Conservation (phyloP, 768 basidiomycete species). For the Macrolepiota albuminosa region DNA sequence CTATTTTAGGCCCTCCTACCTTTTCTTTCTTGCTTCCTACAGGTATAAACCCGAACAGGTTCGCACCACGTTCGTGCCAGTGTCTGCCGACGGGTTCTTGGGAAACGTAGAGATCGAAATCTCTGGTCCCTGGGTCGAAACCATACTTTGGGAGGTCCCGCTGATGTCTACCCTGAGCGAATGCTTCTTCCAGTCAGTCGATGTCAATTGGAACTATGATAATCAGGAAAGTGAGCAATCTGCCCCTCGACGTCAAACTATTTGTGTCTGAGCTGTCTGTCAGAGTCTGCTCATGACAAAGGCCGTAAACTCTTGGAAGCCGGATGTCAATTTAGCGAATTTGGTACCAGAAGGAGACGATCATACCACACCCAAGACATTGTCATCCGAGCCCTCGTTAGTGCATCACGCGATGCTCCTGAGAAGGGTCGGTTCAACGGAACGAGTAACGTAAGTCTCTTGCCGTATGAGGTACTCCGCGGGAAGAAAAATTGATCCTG, state of each 20-base stretch:
- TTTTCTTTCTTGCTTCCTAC: conserved; percentile 68
- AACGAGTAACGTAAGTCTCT: conserved; percentile 77
- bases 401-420: conserved; percentile 51
- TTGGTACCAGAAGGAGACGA: conserved; percentile 80
- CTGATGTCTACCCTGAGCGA: conserved; percentile 92
- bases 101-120: conserved; percentile 74
- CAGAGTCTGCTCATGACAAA: conserved; percentile 74
- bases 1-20: conserved; percentile 66
- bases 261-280: background rate
- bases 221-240: conserved; percentile 61
- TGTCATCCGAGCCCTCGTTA: conserved; percentile 63
- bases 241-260: conserved; percentile 2
- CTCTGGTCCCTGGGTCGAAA: conserved; percentile 70
- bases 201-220: conserved; percentile 82
- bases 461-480: background rate
- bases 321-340: conserved; percentile 76
- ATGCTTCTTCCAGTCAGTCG: conserved; percentile 72
- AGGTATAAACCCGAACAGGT: conserved; percentile 77
- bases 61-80: conserved; percentile 56
- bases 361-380: conserved; percentile 73
- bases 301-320: conserved; percentile 55
- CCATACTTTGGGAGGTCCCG: conserved; percentile 95
- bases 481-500: conserved; percentile 1
- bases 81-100: conserved; percentile 38
- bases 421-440: conserved; percentile 60